A percentile compares a stretch with the other conserved stretches of the same genome.
Evolutionary conservation across 208 protist genomes (phyloP).

Genomic region (Leptomonas seymouri): DNA sequence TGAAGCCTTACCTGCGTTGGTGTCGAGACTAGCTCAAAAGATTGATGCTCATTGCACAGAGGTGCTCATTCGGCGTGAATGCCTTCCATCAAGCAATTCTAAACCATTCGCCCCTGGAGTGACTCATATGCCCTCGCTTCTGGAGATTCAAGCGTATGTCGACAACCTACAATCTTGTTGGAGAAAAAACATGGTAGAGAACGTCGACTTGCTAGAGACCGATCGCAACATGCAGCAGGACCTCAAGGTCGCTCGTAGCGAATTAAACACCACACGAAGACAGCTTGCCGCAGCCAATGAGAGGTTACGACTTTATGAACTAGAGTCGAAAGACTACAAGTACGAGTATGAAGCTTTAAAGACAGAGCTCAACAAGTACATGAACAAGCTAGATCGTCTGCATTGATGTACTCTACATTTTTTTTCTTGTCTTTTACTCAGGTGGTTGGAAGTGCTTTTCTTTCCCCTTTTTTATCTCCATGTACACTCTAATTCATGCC

Average conservation of each 20-base stretch:
- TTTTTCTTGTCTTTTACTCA: too few species aligned
- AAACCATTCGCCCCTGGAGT: slow-evolving; percentile 51
- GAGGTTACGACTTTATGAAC: slow-evolving; percentile 76
- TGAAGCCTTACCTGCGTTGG: neutral
- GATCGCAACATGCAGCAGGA: slow-evolving; percentile 61
- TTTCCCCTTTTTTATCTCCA: neutral
- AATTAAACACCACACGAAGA: slow-evolving; percentile 46
- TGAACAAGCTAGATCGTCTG: slow-evolving; percentile 36
- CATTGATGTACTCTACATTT: slow-evolving; percentile 1
- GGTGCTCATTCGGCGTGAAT: slow-evolving; percentile 61
- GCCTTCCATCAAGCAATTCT: slow-evolving; percentile 32
- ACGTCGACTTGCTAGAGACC: slow-evolving; percentile 59
- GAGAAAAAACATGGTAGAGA: slow-evolving; percentile 61
- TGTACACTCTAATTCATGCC: neutral
- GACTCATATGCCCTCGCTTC: slow-evolving; percentile 56
- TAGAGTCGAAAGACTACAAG: slow-evolving; percentile 73
- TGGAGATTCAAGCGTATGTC: slow-evolving; percentile 77
- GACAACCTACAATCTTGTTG: slow-evolving; percentile 89
- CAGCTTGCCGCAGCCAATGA: slow-evolving; percentile 53
- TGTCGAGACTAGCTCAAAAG: slow-evolving; percentile 20
- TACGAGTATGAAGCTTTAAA: slow-evolving; percentile 71
- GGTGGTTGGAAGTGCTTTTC: neutral
- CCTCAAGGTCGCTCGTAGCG: slow-evolving; percentile 50
- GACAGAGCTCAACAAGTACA: slow-evolving; percentile 68
- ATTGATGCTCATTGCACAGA: slow-evolving; percentile 22